Evolutionary conservation across 306 rosid species (phyloP), one percentile per base, ranked within the genome.

Genomic region (Corylus americana): DNA sequence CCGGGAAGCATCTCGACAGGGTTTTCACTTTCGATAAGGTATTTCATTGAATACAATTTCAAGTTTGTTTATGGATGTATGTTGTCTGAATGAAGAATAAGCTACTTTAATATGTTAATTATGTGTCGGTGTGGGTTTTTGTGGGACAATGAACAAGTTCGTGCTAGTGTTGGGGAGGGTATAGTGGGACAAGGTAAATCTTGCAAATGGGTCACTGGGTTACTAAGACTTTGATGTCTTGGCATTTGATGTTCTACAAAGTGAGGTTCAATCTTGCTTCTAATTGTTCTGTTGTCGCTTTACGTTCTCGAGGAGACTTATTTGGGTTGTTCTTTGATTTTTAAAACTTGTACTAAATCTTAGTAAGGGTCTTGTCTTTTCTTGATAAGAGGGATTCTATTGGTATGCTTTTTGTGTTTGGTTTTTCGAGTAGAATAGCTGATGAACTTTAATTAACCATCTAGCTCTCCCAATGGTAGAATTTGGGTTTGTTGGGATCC

Each of bases 21-120:
- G 85, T 94, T 81, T 94, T 92, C 77, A 94, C 97, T 58, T 94
- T 94, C 63, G 98, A 94, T 83, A 94, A 92, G 98, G 98, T 94
- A 8, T 12, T 80, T 9, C 37, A 0, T 14, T 76, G 1, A 5
- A 77, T 48, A 37, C 59, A 3, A 11, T 67, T 67, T 67, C 58
- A 49, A 48, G 9, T 4, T 18, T 8, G 49, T 12, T 17, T 8
- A 49, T 8, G 10, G 11, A 37, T 45, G 7, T 16, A 39, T 1
- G 9, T 72, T 25, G 63, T 57, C 8, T 57, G 27, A 7, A 18
- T 13, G 69, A 62, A 27, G 29, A 62, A 3, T 11, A 29, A 12
- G 69, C 42, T 11, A 25, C n/a, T 12, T 66, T 35, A 35, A 35
- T 35, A 35, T 35, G n/a, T 6, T 27, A 11, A 27, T 13, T 27